phyloP scores from a whole-genome alignment of 371 early-diverging fungal genomes.

The Parasitella parasitica region DNA sequence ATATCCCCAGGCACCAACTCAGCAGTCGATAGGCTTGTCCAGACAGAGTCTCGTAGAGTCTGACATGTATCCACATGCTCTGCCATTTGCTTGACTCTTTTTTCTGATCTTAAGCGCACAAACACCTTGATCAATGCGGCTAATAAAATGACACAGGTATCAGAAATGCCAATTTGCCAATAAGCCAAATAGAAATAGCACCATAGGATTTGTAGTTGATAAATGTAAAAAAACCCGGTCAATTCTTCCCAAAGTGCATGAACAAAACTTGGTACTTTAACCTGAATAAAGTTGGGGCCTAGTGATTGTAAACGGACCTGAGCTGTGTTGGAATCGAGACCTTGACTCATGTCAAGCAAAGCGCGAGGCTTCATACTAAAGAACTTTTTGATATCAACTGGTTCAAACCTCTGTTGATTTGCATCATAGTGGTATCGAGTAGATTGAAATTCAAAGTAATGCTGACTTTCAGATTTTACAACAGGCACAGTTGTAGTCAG shows the following conservation, averaged over 20 bases:
- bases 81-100: conserved; percentile 60
- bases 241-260: conserved; percentile 59
- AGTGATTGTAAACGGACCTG: conserved; percentile 44
- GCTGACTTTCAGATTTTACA: conserved; percentile 15
- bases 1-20: conserved; percentile 73
- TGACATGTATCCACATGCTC: conserved; percentile 45
- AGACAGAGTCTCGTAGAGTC: conserved; percentile 54
- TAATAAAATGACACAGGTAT: conserved; percentile 61
- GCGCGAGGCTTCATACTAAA: conserved; percentile 43
- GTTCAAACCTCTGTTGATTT: conserved; percentile 37
- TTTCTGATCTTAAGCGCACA: conserved; percentile 57
- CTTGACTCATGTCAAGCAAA: conserved; percentile 40
- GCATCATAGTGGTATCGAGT: conserved; percentile 59
- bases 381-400: conserved; percentile 30
- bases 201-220: conserved; percentile 70
- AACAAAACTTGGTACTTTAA: conserved; percentile 50
- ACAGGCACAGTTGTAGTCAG: conserved; percentile 35
- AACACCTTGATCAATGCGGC: conserved; percentile 68
- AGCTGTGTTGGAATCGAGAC: conserved; percentile 50
- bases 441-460: conserved; percentile 69
- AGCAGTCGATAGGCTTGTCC: conserved; percentile 45
- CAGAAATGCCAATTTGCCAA: conserved; percentile 70
- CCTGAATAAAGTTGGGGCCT: conserved; percentile 69
- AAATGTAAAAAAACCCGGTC: conserved; percentile 73
- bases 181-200: conserved; percentile 69